Base-by-base conservation (phyloP, 768 basidiomycete species). In the Trametes cinnabarina region DNA sequence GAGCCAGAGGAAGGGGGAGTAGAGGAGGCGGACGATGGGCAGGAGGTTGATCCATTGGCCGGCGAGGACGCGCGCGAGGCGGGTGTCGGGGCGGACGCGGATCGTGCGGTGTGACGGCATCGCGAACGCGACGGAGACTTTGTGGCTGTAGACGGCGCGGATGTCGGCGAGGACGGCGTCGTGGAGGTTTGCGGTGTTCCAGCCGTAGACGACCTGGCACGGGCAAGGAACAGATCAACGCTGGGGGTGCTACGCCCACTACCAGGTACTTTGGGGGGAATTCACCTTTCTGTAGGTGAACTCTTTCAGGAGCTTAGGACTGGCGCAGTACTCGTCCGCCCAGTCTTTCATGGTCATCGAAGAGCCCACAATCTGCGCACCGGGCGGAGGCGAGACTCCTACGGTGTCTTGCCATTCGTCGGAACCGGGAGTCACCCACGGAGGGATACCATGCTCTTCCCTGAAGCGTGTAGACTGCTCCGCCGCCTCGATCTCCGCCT, bases 241-340 rank as follows among this genome's bases (percentile, higher is more conserved):
- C n/a, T n/a, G n/a, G n/a, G n/a, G n/a, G n/a, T n/a, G n/a, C 2
- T 30, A 68, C 71, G 35, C 19, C 74, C 65, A 55, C 73, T 74
- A 32, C 58, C 64, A 39, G 26, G 60, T 41, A 22, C 53, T 39
- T n/a, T 47, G 28, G 20, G 1, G 10, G 12, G 28, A 10, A 51
- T 68, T 17, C 57, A 86, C 86, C 76, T 91, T 90, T 22, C 79
- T 74, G 60, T 91, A 88, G 6, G 81, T 77, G 66, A 94, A 91
- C 71, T 92, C 90, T 69, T 92, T 93, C 60, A 93, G 74, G 15
- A 78, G 70, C 64, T 87, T 92, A 7, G 69, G 74, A 65, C 86
- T 88, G 23, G 80, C 77, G 57, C 90, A 92, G 65, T 91, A 93
- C 55, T 88, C 85, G 63, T 92, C 89, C 9, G 90, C 90, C 92